Evolutionary conservation across 768 basidiomycete species (phyloP).

Genomic region (Coprinellus aureogranulatus): DNA sequence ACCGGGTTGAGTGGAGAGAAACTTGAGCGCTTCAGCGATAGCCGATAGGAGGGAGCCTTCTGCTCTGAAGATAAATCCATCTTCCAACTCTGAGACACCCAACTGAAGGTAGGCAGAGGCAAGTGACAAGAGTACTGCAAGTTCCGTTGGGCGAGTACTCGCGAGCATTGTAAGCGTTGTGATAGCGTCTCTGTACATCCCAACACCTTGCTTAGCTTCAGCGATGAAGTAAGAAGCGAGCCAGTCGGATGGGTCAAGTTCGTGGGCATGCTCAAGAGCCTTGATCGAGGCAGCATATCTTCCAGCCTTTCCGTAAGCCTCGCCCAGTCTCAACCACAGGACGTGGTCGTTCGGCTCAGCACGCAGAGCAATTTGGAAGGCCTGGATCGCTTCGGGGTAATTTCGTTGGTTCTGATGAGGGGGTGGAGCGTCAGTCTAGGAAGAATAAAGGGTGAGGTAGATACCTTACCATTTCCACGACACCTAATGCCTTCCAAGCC

Average conservation of each 20-base stretch:
- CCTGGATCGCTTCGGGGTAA: constrained; percentile 73
- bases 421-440: too few species aligned
- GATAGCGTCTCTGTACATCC: constrained; percentile 75
- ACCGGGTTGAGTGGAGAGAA: constrained; percentile 52
- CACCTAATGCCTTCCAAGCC: constrained; percentile 97
- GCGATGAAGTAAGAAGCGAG: constrained; percentile 79
- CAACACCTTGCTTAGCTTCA: constrained; percentile 77
- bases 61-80: constrained; percentile 74
- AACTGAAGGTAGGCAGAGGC: constrained; percentile 70
- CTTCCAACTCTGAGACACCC: constrained; percentile 59
- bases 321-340: constrained; percentile 90
- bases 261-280: constrained; percentile 71
- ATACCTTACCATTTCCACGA: constrained; percentile 74
- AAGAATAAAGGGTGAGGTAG: neutral
- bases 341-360: constrained; percentile 73
- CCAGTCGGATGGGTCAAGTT: constrained; percentile 79
- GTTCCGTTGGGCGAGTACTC: constrained; percentile 55
- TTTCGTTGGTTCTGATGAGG: constrained; percentile 68
- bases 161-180: constrained; percentile 58
- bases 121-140: constrained; percentile 69
- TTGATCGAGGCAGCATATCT: constrained; percentile 88
- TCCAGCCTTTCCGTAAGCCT: constrained; percentile 87
- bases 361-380: constrained; percentile 82
- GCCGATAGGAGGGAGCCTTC: constrained; percentile 68
- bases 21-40: constrained; percentile 48